A percentile compares a stretch with the other conserved stretches of the same genome.
These are phyloP conservation scores for Ascomycota sp. DNA, from an alignment of 2,329 filamentous ascomycete species.

Conservation along the genomic window DNA sequence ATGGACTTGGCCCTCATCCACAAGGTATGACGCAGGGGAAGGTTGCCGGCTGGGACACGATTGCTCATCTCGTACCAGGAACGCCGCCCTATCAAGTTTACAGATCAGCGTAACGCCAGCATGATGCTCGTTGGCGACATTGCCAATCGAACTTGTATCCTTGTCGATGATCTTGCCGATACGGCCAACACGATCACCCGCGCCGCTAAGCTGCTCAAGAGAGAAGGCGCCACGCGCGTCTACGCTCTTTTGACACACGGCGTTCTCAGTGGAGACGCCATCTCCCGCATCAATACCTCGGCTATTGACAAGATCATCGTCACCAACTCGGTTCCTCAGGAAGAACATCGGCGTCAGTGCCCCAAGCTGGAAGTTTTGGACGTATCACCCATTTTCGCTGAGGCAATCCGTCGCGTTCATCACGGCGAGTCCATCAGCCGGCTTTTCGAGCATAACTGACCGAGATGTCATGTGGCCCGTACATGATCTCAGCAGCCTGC, in stretches of 20 bases:
- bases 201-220: constrained; percentile 89
- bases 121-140: constrained; percentile 94
- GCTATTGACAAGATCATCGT: constrained; percentile 83
- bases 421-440: constrained; percentile 95
- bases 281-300: constrained; percentile 80
- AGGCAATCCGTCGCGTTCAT: constrained; percentile 87
- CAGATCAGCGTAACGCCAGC: constrained; percentile 21
- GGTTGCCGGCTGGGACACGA: constrained; percentile 45
- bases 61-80: constrained; percentile 32
- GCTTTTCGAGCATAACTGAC: constrained; percentile 36
- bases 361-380: constrained; percentile 83
- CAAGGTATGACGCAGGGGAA: constrained; percentile 73
- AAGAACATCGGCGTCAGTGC: constrained; percentile 55
- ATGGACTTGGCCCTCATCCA: constrained; percentile 85
- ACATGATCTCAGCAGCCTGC: no score
- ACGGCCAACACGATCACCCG: constrained; percentile 83
- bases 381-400: constrained; percentile 71
- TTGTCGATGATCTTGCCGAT: constrained; percentile 96
- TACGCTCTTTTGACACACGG: constrained; percentile 88
- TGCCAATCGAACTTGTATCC: constrained; percentile 71
- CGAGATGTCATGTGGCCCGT: no score
- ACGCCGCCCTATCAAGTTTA: constrained; percentile 69
- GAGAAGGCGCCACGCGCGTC: constrained; percentile 75
- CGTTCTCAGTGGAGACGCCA: constrained; percentile 83
- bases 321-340: constrained; percentile 83